These are phyloP conservation scores for Ciborinia camelliae DNA, from an alignment of 2,329 filamentous ascomycete species.

Conservation along the genomic window DNA sequence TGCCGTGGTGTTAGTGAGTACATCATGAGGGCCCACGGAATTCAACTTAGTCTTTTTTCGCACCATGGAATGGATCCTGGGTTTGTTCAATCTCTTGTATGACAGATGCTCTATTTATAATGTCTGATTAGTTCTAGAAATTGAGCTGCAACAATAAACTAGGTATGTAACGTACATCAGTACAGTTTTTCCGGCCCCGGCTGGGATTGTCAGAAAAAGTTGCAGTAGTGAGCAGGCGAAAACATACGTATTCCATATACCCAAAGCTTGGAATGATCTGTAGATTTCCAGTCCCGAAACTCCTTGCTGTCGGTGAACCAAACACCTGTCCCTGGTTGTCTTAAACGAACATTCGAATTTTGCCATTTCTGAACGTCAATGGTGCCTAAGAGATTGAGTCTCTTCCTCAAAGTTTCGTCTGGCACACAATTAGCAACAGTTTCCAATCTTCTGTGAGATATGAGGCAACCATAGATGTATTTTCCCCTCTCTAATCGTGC, in stretches of 20 bases:
- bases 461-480: neutral
- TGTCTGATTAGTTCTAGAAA: neutral
- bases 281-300: conserved; percentile 21
- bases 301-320: conserved; percentile 27
- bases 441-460: neutral
- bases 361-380: conserved; percentile 21
- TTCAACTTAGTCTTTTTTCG: conserved; percentile 15
- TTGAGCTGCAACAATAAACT: neutral
- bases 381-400: conserved; percentile 18
- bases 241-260: conserved; percentile 27
- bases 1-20: conserved; percentile 16
- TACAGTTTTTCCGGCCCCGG: conserved; percentile 28
- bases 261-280: conserved; percentile 24
- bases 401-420: conserved; percentile 13
- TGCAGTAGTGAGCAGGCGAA: neutral
- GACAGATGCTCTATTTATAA: conserved; percentile 9
- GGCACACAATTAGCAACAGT: neutral
- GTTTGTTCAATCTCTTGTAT: conserved; percentile 17
- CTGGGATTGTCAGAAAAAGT: neutral
- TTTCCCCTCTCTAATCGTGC: neutral
- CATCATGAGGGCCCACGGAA: neutral
- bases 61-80: neutral
- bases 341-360: conserved; percentile 19
- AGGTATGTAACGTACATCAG: conserved; percentile 15
- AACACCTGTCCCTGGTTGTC: conserved; percentile 25